These are phyloP conservation scores for Alternaria arbusti DNA, from an alignment of 2,329 filamentous ascomycete genomes.

Conservation along the genomic window DNA sequence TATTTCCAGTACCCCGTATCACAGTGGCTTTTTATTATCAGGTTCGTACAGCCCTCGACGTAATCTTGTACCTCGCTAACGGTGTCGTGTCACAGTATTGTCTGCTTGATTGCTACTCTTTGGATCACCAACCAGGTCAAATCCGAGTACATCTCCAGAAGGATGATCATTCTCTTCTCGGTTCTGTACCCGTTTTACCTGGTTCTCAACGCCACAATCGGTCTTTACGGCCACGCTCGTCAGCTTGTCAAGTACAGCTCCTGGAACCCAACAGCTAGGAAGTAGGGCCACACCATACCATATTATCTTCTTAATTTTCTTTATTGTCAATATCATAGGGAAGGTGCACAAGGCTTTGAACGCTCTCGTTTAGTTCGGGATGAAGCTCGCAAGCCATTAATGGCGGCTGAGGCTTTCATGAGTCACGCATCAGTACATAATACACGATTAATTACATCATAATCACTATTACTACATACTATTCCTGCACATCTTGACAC, in stretches of 20 bases:
- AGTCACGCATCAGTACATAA: background rate
- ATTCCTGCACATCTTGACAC: background rate
- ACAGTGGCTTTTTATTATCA: slow-evolving; percentile 56
- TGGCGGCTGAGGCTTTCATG: background rate
- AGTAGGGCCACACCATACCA: slow-evolving; percentile 12
- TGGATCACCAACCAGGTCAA: slow-evolving; percentile 56
- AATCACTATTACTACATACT: background rate
- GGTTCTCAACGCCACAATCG: slow-evolving; percentile 53
- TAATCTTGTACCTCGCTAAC: slow-evolving; percentile 19
- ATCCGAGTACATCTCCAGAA: slow-evolving; percentile 54
- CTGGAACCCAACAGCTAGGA: slow-evolving; percentile 57
- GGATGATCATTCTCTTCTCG: slow-evolving; percentile 53
- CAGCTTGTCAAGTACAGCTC: slow-evolving; percentile 55
- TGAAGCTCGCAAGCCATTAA: background rate
- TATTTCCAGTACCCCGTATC: slow-evolving; percentile 59
- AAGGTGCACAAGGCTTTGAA: background rate
- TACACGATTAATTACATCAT: background rate
- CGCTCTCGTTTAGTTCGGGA: background rate
- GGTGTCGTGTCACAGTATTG: slow-evolving; percentile 38
- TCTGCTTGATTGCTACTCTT: slow-evolving; percentile 54
- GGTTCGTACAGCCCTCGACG: slow-evolving; percentile 39
- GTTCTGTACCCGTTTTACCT: slow-evolving; percentile 54
- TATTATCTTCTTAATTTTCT: background rate
- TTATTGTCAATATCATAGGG: background rate
- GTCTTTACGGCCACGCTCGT: slow-evolving; percentile 56